phyloP scores from a whole-genome alignment of 2,329 filamentous ascomycete species.

The Pseudogymnoascus sp. region DNA sequence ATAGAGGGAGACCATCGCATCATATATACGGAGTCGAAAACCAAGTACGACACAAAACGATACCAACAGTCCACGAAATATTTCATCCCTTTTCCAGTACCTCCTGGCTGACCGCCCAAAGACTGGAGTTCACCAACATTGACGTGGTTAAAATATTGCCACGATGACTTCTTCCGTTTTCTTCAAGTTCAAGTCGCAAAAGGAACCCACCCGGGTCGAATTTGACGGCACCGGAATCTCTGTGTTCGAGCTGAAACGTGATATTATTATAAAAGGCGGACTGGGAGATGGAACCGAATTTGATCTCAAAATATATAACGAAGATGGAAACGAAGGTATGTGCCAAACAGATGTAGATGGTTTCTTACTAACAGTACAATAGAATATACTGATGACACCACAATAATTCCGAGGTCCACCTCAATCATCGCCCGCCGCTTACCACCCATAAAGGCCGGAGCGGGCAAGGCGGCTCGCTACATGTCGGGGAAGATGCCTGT shows the following conservation, averaged over 20 bases:
- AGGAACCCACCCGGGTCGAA: conserved; percentile 85
- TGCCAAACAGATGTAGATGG: conserved; percentile 13
- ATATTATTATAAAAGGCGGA: conserved; percentile 91
- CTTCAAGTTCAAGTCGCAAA: conserved; percentile 99
- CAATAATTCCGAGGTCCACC: conserved; percentile 91
- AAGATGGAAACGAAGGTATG: conserved; percentile 85
- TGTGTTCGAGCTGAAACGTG: conserved; percentile 96
- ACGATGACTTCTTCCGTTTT: conserved; percentile 68
- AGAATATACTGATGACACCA: conserved; percentile 98
- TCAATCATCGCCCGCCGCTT: conserved; percentile 84
- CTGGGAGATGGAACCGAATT: conserved; percentile 95
- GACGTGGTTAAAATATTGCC: conserved; percentile 11
- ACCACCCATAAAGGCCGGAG: conserved; percentile 75
- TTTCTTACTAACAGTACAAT: conserved; percentile 26
- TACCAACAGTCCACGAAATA: conserved; percentile 10
- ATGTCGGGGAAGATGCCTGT: conserved; percentile 93
- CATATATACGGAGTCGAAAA: neutral
- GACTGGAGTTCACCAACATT: neutral
- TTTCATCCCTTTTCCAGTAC: conserved; percentile 4
- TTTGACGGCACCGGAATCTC: conserved; percentile 98
- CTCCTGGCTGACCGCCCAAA: conserved; percentile 4
- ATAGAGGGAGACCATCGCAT: neutral
- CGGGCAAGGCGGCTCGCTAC: conserved; percentile 87
- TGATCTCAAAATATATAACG: conserved; percentile 87
- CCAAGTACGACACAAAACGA: neutral